Evolutionary conservation across 345 rosid genomes (phyloP), one percentile per base, ranked within the genome.

Genomic region (Erucastrum elatum): DNA sequence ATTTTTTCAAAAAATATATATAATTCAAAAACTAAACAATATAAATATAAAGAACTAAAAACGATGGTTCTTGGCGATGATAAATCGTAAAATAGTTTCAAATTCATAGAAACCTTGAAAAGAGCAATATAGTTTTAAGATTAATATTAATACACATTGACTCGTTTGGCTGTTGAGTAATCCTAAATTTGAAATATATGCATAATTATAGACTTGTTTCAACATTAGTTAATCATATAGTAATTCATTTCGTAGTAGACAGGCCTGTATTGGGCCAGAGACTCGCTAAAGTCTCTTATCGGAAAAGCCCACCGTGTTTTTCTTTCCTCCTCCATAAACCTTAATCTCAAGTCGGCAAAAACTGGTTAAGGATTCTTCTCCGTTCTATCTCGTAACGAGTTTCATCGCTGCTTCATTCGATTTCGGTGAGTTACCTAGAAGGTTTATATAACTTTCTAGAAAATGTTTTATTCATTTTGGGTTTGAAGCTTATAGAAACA

Each of bases 391-490:
- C 65, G 11, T 51, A 34, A 6, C 26, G 16, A 79, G n/a, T 5
- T 2, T 68, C 37, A 13, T 29, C 15, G 64, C 53, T 68, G 75
- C 26, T 68, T 79, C 58, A 12, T 62, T 27, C 59, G 12, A 16
- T 33, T 66, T 64, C 17, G 29, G 59, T 61, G 69, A 33, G 44
- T n/a, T 67, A 26, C 64, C 37, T 34, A 66, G 44, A 66, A 51
- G 34, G 8, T 3, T 61, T 4, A 16, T 64, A 21, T 41, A 53
- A n/a, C 56, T 62, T 37, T 21, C 21, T 26, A 33, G 49, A 17
- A 70, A 35, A 37, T 15, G 17, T 12, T 69, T 46, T 3, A 0
- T 2, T 1, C 0, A 0, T 51, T 29, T 15, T 9, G 0, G n/a
- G 46, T 10, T 4, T 63, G 21, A 39, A 39, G 1, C 3, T 34